Evolutionary conservation across 805 yeast species (phyloP), one percentile per base, ranked within the genome.

Genomic region (Pichia insulana): DNA sequence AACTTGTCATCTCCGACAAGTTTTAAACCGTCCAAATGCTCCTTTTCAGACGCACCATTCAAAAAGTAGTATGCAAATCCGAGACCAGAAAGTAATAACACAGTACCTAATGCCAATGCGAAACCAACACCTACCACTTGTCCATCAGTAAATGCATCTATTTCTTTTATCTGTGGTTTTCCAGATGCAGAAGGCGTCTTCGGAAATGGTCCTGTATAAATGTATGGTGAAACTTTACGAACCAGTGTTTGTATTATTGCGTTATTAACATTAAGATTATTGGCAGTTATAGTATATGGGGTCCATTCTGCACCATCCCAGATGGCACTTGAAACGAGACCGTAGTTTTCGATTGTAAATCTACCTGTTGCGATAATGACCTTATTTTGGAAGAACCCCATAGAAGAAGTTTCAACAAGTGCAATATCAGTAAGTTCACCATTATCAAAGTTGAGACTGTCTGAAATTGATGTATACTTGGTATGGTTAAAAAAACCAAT

Each of bases 291-390:
- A 2, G 76, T 55, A 44, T 70, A 75, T 11, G 95, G 95, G 26
- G 63, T 53, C 95, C 95, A 87, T 7, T 50, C 39, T 0, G 64
- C 49, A 1, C 94, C 88, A 54, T 85, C 77, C 60, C 59, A 85
- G 25, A 74, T 61, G 0, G 89, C 90, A 22, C 77, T 68, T 32
- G 78, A 73, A 3, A 74, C 76, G 20, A 61, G 55, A 0, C 89
- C 92, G 53, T 71, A 77, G 2, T 57, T 57, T 3, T 61, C 50
- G 32, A 83, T 54, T 4, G 61, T 55, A 36, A 84, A 64, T 22
- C 57, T 49, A 30, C 95, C 95, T 3, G 83, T 63, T 2, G 80
- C 71, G 20, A 80, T 51, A 19, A 86, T 57, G 0, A 76, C 58
- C 40, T 70, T 62, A 34, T 66, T 59, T n/a, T 65, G 56, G 42